A percentile compares a stretch with the other conserved stretches of the same genome.
These are phyloP conservation scores for Debaryomyces castellii DNA, from an alignment of 805 yeast genomes.

Conservation along the genomic window DNA sequence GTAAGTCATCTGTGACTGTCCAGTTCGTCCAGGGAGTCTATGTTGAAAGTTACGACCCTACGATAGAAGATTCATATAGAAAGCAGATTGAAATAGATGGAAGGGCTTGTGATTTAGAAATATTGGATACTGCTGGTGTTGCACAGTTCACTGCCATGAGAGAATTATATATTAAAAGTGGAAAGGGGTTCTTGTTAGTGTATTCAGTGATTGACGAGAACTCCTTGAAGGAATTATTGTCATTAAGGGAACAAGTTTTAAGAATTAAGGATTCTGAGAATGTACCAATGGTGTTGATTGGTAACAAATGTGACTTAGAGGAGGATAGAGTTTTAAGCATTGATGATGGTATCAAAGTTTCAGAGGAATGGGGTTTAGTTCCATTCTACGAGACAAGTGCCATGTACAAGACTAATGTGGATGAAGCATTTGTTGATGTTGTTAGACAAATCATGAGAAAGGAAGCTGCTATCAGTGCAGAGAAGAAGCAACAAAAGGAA, in stretches of 20 bases:
- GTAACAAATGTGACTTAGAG: conserved; percentile 84
- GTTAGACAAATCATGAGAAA: conserved; percentile 86
- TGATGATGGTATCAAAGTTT: conserved; percentile 79
- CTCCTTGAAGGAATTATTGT: conserved; percentile 74
- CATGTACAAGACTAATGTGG: conserved; percentile 84
- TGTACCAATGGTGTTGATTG: conserved; percentile 89
- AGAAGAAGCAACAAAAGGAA: conserved; percentile 45
- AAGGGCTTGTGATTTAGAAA: conserved; percentile 79
- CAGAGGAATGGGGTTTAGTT: conserved; percentile 83
- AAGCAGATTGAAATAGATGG: conserved; percentile 88
- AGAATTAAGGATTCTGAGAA: conserved; percentile 73
- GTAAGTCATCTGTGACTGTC: conserved; percentile 90
- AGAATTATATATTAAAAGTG: conserved; percentile 81
- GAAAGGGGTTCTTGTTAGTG: conserved; percentile 68
- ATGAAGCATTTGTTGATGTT: conserved; percentile 84
- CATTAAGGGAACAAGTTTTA: conserved; percentile 79
- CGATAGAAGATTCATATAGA: conserved; percentile 93
- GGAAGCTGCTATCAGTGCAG: conserved; percentile 50
- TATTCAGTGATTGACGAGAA: conserved; percentile 60
- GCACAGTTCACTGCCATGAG: conserved; percentile 96
- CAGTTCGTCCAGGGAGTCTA: conserved; percentile 90
- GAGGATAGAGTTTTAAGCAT: conserved; percentile 73
- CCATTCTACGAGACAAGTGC: conserved; percentile 95
- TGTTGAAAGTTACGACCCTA: conserved; percentile 91
- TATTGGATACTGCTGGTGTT: conserved; percentile 61